Base-by-base conservation (phyloP, 805 yeast species). In the Zygosaccharomyces gambellarensis region DNA sequence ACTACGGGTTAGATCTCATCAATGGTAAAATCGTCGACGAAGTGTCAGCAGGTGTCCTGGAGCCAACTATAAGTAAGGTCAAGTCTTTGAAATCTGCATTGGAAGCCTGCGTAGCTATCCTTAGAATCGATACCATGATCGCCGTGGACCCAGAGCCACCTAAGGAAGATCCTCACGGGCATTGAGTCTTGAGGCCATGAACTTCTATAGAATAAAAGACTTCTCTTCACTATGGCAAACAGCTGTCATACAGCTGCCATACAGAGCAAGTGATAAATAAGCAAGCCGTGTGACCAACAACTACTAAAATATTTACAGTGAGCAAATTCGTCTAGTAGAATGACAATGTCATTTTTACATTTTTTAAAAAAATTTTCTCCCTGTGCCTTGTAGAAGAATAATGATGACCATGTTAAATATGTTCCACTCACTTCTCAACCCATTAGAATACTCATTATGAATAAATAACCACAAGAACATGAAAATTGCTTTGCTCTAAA, bases 41-140 rank as follows among this genome's bases (percentile, higher is more conserved):
- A 69, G 75, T 83, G 43, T 72, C 76, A 46, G 77, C 81, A 53
- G 99, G 99, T 54, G 97, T 94, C 27, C 77, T 94, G 58, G 99
- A 94, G 71, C 99, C 99, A 47, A 87, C 97, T 14, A 77, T 94
- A 64, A 84, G 95, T 62, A 94, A 94, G 74, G 78, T 94, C 64
- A 90, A 90, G 70, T 84, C 96, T 9, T 80, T 95, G 67, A 90
- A 95, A 71, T 85, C 95, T 52, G 98, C 99, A 5, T 80, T 94
- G 58, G 99, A 94, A 75, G 99, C 99, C 2, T 94, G 99, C 72
- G 83, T 95, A 69, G 96, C 98, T 31, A 94, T 94, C 56, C 77
- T 95, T 62, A 84, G 99, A 77, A 94, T 94, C 63, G 99, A 94
- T 70, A 94, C 99, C 45, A 90, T 92, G 95, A 92, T 94, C 63